A percentile compares a stretch with the other conserved stretches of the same genome.
Evolutionary conservation across 176 grass and related monocot genomes (phyloP).

Genomic region (Bromus sterilis): DNA sequence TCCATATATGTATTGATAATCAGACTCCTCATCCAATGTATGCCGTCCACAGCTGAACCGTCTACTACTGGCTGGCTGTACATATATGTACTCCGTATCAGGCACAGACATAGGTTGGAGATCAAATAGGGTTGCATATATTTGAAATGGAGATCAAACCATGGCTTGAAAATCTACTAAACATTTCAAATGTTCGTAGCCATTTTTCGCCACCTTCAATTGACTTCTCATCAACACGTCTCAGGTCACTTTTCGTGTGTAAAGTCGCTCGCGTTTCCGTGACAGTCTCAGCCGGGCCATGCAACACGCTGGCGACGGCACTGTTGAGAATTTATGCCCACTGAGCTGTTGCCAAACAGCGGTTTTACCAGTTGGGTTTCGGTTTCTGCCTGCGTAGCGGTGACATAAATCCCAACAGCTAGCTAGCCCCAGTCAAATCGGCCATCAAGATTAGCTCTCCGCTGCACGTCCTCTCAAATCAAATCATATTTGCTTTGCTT

Average conservation of each 20-base stretch:
- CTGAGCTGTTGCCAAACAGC: neutral
- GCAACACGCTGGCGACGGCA: neutral
- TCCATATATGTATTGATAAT: neutral
- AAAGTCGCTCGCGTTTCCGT: neutral
- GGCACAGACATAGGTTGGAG: neutral
- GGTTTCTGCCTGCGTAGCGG: neutral
- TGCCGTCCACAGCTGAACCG: neutral
- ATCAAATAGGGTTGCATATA: too few relatives aligned
- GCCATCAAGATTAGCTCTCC: neutral
- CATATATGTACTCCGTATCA: neutral
- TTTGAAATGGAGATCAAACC: too few relatives aligned
- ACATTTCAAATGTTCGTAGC: too few relatives aligned
- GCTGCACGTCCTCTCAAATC: neutral
- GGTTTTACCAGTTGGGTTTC: neutral
- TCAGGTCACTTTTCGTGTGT: neutral
- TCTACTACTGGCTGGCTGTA: neutral
- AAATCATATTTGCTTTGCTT: neutral
- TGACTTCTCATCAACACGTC: neutral
- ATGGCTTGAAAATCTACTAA: too few relatives aligned
- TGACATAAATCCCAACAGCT: neutral
- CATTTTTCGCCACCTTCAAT: neutral
- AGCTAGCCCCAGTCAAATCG: neutral
- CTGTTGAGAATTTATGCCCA: neutral
- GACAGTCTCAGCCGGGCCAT: neutral
- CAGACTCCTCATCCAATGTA: neutral